A percentile compares a stretch with the other conserved stretches of the same genome.
phyloP scores from a whole-genome alignment of 2,329 filamentous ascomycete genomes.

The Colletotrichum euphorbiae region DNA sequence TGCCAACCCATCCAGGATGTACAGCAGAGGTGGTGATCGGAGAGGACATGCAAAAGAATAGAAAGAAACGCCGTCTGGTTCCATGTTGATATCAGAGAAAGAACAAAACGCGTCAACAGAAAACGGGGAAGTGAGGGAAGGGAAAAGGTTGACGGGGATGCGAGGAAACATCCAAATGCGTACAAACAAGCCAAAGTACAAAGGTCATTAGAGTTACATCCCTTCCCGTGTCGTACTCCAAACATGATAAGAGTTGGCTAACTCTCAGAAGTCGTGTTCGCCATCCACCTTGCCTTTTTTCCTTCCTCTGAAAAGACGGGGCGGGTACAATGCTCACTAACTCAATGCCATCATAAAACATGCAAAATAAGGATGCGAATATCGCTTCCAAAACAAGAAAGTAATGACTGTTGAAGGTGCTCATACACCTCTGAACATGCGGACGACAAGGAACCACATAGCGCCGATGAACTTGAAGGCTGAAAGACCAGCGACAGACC shows the following conservation, averaged over 20 bases:
- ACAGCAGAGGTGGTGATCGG: not conserved
- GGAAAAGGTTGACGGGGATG: not conserved
- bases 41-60: conserved; percentile 20
- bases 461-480: conserved; percentile 89
- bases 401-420: not conserved
- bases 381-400: conserved; percentile 1
- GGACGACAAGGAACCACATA: conserved; percentile 90
- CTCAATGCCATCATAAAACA: conserved; percentile 29
- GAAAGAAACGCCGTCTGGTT: conserved; percentile 22
- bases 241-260: conserved; percentile 29
- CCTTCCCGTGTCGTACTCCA: conserved; percentile 32
- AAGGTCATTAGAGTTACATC: conserved; percentile 39
- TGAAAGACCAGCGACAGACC: conserved; percentile 87
- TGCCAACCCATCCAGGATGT: conserved; percentile 21
- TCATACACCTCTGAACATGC: conserved; percentile 82
- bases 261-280: conserved; percentile 37
- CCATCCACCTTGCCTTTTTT: conserved; percentile 32
- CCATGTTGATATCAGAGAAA: conserved; percentile 31
- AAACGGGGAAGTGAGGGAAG: not conserved
- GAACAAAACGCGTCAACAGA: conserved; percentile 21
- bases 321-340: conserved; percentile 39
- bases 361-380: conserved; percentile 17
- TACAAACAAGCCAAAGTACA: not conserved
- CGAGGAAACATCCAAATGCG: conserved; percentile 24
- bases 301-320: conserved; percentile 20